phyloP scores from a whole-genome alignment of 2,329 filamentous ascomycete genomes.

The Chaetomium strumarium region DNA sequence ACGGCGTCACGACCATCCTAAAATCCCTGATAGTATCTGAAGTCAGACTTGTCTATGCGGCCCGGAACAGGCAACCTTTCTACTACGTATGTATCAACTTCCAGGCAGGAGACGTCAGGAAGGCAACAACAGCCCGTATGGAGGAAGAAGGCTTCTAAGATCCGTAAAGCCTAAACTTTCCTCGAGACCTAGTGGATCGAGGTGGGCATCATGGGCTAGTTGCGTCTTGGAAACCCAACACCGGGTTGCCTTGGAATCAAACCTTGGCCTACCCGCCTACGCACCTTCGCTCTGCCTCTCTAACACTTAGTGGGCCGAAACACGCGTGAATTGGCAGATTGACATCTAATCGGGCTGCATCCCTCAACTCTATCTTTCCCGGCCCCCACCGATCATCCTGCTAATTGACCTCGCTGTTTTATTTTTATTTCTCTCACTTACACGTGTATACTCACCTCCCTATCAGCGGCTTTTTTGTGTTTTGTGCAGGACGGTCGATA shows the following conservation, averaged over 20 bases:
- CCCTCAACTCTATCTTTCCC: background rate
- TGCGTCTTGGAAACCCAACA: background rate
- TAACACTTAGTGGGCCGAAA: constrained; percentile 4
- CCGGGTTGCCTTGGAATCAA: constrained; percentile 8
- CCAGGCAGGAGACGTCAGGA: background rate
- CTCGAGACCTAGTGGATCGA: background rate
- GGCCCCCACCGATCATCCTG: constrained; percentile 8
- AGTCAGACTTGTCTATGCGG: background rate
- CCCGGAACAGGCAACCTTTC: constrained; percentile 8
- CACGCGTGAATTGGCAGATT: constrained; percentile 2
- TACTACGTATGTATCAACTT: background rate
- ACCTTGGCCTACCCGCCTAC: constrained; percentile 3
- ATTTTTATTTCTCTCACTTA: constrained; percentile 4
- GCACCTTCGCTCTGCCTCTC: constrained; percentile 8
- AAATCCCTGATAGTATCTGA: constrained; percentile 12
- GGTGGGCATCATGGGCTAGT: background rate
- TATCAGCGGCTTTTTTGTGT: background rate
- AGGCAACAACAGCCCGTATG: background rate
- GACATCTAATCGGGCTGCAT: constrained; percentile 4
- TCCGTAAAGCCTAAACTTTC: background rate
- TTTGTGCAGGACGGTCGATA: constrained; percentile 13
- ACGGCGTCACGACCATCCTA: background rate
- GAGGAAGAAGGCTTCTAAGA: constrained; percentile 19
- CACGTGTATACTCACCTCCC: background rate
- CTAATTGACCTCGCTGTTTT: constrained; percentile 11